Evolutionary conservation across 345 rosid species (phyloP), one percentile per base, ranked within the genome.

Genomic region (Nephelium lappaceum): DNA sequence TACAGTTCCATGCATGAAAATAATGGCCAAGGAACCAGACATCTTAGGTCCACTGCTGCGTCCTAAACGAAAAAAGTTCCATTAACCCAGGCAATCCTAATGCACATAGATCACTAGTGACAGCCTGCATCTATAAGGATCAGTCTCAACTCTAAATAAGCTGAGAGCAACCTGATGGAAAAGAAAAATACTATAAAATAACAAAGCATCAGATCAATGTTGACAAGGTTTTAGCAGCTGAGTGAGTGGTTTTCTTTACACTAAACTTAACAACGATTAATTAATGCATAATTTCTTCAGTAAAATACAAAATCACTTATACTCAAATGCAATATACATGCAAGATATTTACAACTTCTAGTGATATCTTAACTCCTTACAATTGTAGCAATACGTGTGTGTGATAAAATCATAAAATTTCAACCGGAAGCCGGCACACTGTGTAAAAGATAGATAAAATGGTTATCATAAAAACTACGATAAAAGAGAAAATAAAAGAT

Each of bases 401-500:
- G 2, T 15, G 58, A 53, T 53, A 53, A 53, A 53, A 53, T 53
- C 16, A 53, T 53, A 16, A 5, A 53, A 4, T 53, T 53, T 14
- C 58, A 53, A 53, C 58, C 16, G 58, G n/a, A 15, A 49, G 55
- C 55, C 55, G 15, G 57, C 57, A 51, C 18, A 19, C n/a, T 4
- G 36, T 14, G 42, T 10, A 8, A 16, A 4, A 42, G 18, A 65
- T 58, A 41, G 25, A 67, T 21, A 58, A 58, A 41, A 67, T 41
- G 53, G 71, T 67, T n/a, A 39, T 67, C 38, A 58, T 67, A 18
- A 67, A 45, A 41, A 39, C 71, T 67, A 72, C 6, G 24, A 65
- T 25, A 66, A 71, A 41, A 11, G 64, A 58, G 67, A 24, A 69
- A 11, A 55, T 23, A 67, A 19, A 53, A 79, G 60, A 93, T 88